Evolutionary conservation across 805 yeast species (phyloP), one percentile per base, ranked within the genome.

Genomic region (Metschnikowia baotianmanensis): DNA sequence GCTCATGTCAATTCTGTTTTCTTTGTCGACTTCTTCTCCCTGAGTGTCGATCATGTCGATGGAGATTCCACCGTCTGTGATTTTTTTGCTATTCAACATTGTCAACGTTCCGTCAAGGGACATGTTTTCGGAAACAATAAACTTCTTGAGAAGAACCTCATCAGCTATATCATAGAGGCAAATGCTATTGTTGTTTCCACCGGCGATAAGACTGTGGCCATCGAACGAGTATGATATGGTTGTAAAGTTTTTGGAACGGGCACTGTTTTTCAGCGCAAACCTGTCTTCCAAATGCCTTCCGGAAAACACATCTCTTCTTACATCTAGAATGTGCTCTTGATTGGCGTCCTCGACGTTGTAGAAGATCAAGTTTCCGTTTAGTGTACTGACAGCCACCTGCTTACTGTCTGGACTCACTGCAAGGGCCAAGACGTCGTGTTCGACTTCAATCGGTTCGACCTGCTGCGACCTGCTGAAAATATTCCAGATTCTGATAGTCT

Each of bases 331-430:
- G 47, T 89, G 90, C 3, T 77, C 70, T 63, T 90, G 96, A 51
- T 79, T 81, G 10, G 88, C 96, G 35, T 74, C 73, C 55, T 83
- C 93, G 32, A 88, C 76, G 56, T 91, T 90, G 80, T 88, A 93
- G 34, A 88, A 77, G 2, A 85, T 65, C 13, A 93, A 71, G 59
- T 86, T 88, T 5, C 99, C 99, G 61, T 85, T 95, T 52, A 91
- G 70, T 0, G 97, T 84, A 15, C 91, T 74, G 1, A 86, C 95
- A 0, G 96, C 95, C 30, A 93, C 73, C 59, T 85, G 85, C 56
- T 86, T 84, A n/a, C 95, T 86, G 58, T 93, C 98, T 0, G 96
- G 97, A 56, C 96, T 76, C 76, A 91, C 77, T 0, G 89, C 77
- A 27, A 93, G 69, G 16, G 88, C 74, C 47, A 91, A 71, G 9